Conservation (phyloP, 306 rosid genomes). For the Styphnolobium japonicum region DNA sequence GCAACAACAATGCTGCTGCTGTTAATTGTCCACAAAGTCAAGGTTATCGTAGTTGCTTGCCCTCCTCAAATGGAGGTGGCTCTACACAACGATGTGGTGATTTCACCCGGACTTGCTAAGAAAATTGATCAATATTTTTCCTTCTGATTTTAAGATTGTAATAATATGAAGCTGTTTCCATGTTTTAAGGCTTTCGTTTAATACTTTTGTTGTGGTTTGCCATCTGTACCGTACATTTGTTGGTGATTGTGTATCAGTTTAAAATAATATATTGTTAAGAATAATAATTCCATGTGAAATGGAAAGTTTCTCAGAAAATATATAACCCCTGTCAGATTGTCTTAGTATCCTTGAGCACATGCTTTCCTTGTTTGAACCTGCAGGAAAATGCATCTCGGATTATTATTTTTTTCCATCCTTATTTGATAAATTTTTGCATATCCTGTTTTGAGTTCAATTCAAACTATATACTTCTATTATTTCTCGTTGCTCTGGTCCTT, state of each 20-base stretch:
- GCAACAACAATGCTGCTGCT: neutral
- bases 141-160: neutral
- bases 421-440: neutral
- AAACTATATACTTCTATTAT: neutral
- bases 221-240: neutral
- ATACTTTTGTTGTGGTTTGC: neutral
- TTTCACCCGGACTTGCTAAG: conserved; percentile 16
- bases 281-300: conserved; percentile 10
- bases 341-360: neutral
- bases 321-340: neutral
- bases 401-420: neutral
- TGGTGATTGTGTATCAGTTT: neutral
- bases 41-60: conserved; percentile 28
- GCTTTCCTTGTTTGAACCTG: neutral
- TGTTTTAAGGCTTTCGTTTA: neutral
- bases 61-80: neutral
- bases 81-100: neutral
- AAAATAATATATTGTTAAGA: neutral
- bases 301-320: neutral
- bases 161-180: neutral
- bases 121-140: neutral
- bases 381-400: neutral
- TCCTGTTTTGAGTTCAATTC: neutral
- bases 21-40: neutral
- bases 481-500: neutral